Percentiles rank a stretch among this genome's conserved stretches.
Evolutionary conservation across 306 rosid species (phyloP).

Genomic region (Fagus crenata): DNA sequence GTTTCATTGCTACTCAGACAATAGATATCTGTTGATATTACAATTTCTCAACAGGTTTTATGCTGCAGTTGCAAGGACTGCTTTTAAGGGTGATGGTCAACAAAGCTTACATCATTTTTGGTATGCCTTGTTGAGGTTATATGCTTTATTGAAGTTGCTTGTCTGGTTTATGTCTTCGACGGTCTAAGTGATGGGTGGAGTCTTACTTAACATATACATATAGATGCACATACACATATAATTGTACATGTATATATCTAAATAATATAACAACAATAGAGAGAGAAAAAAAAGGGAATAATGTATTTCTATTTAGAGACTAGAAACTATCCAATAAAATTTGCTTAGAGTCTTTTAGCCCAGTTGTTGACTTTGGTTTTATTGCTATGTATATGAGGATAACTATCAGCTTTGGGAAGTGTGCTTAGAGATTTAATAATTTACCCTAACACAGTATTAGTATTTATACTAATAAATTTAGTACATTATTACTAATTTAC

Average conservation of each 20-base stretch:
- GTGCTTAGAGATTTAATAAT: too few species aligned
- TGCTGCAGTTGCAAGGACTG: conserved; percentile 81
- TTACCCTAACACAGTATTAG: too few species aligned
- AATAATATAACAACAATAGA: not conserved
- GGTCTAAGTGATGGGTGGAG: not conserved
- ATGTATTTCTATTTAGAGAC: not conserved
- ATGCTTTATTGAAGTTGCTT: not conserved
- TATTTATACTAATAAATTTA: too few species aligned
- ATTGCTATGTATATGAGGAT: not conserved
- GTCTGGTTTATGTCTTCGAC: not conserved
- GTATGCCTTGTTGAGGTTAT: conserved; percentile 47
- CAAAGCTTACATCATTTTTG: conserved; percentile 95
- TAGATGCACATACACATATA: not conserved
- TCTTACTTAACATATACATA: not conserved
- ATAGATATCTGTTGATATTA: conserved; percentile 25
- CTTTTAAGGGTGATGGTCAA: conserved; percentile 96
- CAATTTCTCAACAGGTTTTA: conserved; percentile 65
- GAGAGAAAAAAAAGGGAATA: not conserved
- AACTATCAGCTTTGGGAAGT: too few species aligned
- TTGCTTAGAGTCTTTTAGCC: not conserved
- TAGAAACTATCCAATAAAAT: not conserved
- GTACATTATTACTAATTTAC: too few species aligned
- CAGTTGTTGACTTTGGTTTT: not conserved
- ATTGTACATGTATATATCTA: not conserved
- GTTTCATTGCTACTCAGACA: conserved; percentile 9